Conservation (phyloP, 2,329 filamentous ascomycete genomes). For the Aspergillus ruber region DNA sequence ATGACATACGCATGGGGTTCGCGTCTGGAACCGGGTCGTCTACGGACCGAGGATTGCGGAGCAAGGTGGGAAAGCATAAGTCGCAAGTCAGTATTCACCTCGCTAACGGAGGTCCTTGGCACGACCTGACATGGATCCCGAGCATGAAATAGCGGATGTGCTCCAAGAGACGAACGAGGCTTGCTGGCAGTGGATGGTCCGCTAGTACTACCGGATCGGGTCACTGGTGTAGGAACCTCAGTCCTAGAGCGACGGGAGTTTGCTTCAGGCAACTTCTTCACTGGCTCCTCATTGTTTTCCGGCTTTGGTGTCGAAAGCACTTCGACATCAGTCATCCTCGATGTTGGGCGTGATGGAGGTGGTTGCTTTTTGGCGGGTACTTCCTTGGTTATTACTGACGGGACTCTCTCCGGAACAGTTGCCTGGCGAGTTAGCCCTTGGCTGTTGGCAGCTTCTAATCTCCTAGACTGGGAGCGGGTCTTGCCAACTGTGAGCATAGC, state of each 20-base stretch:
- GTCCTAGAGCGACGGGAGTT: conserved; percentile 8
- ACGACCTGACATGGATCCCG: conserved; percentile 32
- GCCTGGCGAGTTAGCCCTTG: conserved; percentile 9
- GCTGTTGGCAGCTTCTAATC: conserved; percentile 26
- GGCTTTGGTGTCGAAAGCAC: conserved; percentile 9
- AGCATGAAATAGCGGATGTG: conserved; percentile 31
- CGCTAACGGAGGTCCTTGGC: conserved; percentile 32
- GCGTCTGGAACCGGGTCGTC: conserved; percentile 22
- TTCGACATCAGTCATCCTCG: conserved; percentile 1
- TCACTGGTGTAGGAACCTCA: conserved; percentile 7
- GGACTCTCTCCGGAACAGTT: conserved; percentile 15
- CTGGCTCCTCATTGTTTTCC: conserved; percentile 4
- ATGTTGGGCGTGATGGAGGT: not conserved
- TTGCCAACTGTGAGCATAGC: conserved; percentile 33
- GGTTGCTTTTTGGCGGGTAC: conserved; percentile 1
- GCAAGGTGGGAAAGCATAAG: conserved; percentile 33
- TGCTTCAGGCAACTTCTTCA: conserved; percentile 1
- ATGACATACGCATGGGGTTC: conserved; percentile 42
- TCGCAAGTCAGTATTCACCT: conserved; percentile 34
- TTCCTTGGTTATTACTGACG: conserved; percentile 15
- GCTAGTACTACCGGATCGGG: conserved; percentile 24
- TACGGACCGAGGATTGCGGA: conserved; percentile 24
- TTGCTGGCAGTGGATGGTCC: conserved; percentile 16
- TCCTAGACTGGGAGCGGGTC: conserved; percentile 37
- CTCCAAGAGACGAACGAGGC: conserved; percentile 30